Conservation (phyloP, 345 rosid genomes). For the Mercurialis annua region DNA sequence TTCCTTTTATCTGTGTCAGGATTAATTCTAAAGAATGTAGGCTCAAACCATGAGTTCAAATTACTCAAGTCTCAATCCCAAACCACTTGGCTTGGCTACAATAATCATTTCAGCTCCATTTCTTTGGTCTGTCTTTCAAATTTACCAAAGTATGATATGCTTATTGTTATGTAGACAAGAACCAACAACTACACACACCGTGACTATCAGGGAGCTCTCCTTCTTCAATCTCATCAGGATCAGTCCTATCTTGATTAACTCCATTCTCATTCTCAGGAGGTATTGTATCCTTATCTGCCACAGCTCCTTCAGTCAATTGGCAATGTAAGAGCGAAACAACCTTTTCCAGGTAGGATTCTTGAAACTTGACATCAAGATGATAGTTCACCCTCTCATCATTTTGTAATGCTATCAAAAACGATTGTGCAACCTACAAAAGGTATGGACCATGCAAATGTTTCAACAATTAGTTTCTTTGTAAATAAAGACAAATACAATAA, state of each 20-base stretch:
- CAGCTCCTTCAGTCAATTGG: conserved; percentile 89
- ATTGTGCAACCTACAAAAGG: conserved; percentile 73
- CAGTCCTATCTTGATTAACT: conserved; percentile 26
- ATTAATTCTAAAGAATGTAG: background rate
- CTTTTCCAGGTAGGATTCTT: conserved; percentile 75
- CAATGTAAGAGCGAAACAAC: conserved; percentile 83
- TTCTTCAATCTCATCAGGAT: conserved; percentile 79
- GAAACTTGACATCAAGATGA: conserved; percentile 94
- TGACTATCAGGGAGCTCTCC: conserved; percentile 95
- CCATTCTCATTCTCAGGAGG: conserved; percentile 38
- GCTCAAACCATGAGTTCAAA: background rate
- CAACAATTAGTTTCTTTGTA: background rate
- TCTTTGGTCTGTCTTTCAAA: background rate
- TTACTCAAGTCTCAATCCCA: background rate
- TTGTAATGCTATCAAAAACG: conserved; percentile 85
- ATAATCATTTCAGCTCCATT: background rate
- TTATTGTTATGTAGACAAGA: conserved; percentile 2
- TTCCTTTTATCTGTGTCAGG: background rate
- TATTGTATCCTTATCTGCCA: conserved; percentile 48
- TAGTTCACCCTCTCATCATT: conserved; percentile 90
- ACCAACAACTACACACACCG: conserved; percentile 43
- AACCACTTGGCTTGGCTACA: background rate
- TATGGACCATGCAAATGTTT: background rate
- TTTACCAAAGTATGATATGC: background rate
- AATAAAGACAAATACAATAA: conserved; percentile 15